Percentiles rank a stretch among this genome's conserved stretches.
Evolutionary conservation across 2,329 filamentous ascomycete species (phyloP).

Genomic region (Aschersonia sp.): DNA sequence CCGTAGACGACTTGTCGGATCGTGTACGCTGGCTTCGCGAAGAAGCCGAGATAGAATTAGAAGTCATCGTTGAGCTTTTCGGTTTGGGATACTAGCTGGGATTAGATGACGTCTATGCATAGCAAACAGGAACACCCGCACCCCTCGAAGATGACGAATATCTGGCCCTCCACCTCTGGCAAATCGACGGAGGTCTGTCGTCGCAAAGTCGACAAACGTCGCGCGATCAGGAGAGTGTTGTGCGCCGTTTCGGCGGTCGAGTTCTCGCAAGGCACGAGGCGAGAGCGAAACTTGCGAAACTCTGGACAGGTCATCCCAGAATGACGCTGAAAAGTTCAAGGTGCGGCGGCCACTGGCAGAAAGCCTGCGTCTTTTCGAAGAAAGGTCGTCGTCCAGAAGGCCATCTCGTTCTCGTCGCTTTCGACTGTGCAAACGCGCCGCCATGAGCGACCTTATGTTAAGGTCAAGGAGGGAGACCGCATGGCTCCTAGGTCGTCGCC

Average conservation of each 20-base stretch:
- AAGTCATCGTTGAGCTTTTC: not conserved
- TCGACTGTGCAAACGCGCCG: too few species aligned
- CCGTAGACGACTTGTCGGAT: not conserved
- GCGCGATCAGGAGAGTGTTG: not conserved
- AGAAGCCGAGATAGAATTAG: not conserved
- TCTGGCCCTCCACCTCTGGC: slow-evolving; percentile 2
- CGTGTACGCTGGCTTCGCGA: not conserved
- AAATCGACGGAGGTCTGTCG: not conserved
- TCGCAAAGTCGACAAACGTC: not conserved
- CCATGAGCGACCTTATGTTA: too few species aligned
- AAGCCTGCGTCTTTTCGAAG: too few species aligned
- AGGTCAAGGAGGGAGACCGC: too few species aligned
- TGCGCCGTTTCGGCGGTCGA: slow-evolving; percentile 1
- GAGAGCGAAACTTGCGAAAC: not conserved
- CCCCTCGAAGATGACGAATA: not conserved
- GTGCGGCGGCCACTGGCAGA: too few species aligned
- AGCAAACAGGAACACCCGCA: not conserved
- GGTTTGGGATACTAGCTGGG: not conserved
- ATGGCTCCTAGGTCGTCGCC: too few species aligned
- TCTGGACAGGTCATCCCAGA: slow-evolving; percentile 1
- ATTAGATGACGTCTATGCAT: not conserved
- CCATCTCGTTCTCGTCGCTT: too few species aligned
- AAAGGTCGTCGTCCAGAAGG: too few species aligned
- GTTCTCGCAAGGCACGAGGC: not conserved
- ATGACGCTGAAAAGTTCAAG: not conserved